These are phyloP conservation scores for Ceriops decandra DNA, from an alignment of 345 rosid genomes.

Conservation along the genomic window DNA sequence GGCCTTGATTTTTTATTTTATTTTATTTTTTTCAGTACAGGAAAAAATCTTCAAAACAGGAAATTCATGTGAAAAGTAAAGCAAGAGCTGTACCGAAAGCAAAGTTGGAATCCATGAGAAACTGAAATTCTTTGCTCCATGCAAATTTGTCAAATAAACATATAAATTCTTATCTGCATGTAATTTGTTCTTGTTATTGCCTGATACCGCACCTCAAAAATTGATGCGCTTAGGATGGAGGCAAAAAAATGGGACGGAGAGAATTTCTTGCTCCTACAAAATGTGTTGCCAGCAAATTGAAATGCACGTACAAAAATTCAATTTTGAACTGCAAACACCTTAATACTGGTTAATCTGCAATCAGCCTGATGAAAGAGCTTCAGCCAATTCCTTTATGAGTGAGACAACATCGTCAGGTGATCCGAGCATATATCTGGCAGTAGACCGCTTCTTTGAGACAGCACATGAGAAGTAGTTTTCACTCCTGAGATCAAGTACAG, in stretches of 20 bases:
- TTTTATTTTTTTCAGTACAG: too few relatives aligned
- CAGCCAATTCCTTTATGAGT: conserved; percentile 37
- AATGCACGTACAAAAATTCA: too few relatives aligned
- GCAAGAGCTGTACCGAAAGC: too few relatives aligned
- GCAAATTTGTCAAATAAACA: background rate
- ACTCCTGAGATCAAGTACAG: conserved; percentile 50
- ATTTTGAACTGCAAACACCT: too few relatives aligned
- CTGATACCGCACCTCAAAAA: background rate
- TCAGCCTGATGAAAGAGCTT: conserved; percentile 12
- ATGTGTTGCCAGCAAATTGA: too few relatives aligned
- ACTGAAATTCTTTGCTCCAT: background rate
- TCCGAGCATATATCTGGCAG: conserved; percentile 44
- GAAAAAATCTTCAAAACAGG: too few relatives aligned
- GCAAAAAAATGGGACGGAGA: background rate
- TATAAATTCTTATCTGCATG: background rate
- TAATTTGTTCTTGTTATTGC: background rate
- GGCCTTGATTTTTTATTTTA: too few relatives aligned
- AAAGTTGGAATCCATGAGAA: too few relatives aligned
- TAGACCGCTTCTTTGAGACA: conserved; percentile 47
- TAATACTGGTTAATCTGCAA: too few relatives aligned
- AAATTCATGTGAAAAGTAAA: too few relatives aligned
- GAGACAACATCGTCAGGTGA: conserved; percentile 41
- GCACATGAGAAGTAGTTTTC: conserved; percentile 59
- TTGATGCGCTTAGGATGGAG: background rate
- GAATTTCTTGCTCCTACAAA: background rate